phyloP scores from a whole-genome alignment of 169 alveolate species.

The Cryptosporidium xiaoi region DNA sequence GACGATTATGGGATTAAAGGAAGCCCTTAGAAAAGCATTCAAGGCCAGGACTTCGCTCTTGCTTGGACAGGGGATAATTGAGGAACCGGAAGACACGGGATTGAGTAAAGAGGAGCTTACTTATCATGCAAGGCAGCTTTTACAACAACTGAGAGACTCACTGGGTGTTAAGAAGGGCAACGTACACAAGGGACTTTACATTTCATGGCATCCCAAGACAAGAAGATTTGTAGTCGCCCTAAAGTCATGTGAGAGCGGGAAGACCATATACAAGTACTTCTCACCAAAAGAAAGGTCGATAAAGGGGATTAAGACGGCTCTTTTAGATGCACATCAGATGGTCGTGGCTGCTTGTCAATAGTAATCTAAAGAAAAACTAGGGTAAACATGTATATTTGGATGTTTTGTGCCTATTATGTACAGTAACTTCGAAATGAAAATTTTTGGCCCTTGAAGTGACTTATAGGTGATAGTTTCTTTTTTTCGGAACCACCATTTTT shows the following conservation, averaged over 20 bases:
- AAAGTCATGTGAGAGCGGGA: slow-evolving; percentile 72
- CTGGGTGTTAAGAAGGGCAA: slow-evolving; percentile 72
- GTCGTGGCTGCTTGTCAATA: slow-evolving; percentile 74
- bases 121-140: slow-evolving; percentile 64
- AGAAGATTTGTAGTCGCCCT: slow-evolving; percentile 72
- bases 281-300: slow-evolving; percentile 74
- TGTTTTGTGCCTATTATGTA: not conserved
- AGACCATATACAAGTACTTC: slow-evolving; percentile 66
- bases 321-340: slow-evolving; percentile 71
- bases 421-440: too few relatives aligned
- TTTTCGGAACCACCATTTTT: too few relatives aligned
- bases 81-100: slow-evolving; percentile 73
- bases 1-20: slow-evolving; percentile 70
- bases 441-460: too few relatives aligned
- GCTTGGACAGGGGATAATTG: slow-evolving; percentile 71
- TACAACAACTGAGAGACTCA: slow-evolving; percentile 65
- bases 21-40: slow-evolving; percentile 64
- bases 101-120: slow-evolving; percentile 68
- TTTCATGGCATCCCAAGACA: slow-evolving; percentile 73
- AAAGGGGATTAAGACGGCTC: slow-evolving; percentile 69
- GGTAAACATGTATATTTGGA: not conserved
- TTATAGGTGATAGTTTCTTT: too few relatives aligned
- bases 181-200: slow-evolving; percentile 71
- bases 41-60: slow-evolving; percentile 69
- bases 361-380: not conserved